A percentile compares a stretch with the other conserved stretches of the same genome.
Evolutionary conservation across 2,329 filamentous ascomycete genomes (phyloP).

Genomic region (Pseudonectria foliicola): DNA sequence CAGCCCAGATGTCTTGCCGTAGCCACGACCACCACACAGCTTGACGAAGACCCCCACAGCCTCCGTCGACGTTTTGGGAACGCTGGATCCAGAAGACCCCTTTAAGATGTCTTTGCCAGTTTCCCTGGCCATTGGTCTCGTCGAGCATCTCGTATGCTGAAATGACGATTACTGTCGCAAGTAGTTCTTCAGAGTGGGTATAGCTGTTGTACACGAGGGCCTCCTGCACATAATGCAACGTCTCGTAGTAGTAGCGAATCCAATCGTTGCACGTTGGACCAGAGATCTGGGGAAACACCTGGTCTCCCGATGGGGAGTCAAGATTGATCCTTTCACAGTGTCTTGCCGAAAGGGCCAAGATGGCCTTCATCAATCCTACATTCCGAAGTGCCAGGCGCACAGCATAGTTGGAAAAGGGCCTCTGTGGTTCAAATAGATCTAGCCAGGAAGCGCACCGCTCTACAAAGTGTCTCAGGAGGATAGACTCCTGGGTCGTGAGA

Average conservation of each 20-base stretch:
- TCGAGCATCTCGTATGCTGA: constrained; percentile 63
- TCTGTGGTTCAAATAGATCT: constrained; percentile 17
- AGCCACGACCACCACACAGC: constrained; percentile 62
- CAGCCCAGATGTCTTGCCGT: constrained; percentile 59
- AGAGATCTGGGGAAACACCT: neutral
- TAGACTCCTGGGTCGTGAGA: constrained; percentile 1
- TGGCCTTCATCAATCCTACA: constrained; percentile 48
- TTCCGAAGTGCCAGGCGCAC: constrained; percentile 29
- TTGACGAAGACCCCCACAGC: constrained; percentile 47
- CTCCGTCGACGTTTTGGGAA: constrained; percentile 54
- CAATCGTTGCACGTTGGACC: constrained; percentile 16
- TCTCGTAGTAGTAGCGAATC: constrained; percentile 53
- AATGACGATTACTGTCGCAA: constrained; percentile 52
- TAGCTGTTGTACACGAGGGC: constrained; percentile 53
- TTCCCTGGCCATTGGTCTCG: constrained; percentile 34
- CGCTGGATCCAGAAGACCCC: constrained; percentile 60
- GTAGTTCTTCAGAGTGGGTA: constrained; percentile 48
- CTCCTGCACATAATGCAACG: constrained; percentile 52
- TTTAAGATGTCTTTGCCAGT: constrained; percentile 56
- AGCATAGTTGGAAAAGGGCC: constrained; percentile 14
- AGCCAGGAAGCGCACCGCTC: constrained; percentile 7
- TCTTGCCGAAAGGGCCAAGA: constrained; percentile 48
- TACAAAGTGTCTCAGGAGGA: constrained; percentile 5
- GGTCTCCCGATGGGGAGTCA: constrained; percentile 2
- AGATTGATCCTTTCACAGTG: constrained; percentile 22